Conservation (phyloP, 495 filamentous ascomycete species). For the Schizothecium vesticola region DNA sequence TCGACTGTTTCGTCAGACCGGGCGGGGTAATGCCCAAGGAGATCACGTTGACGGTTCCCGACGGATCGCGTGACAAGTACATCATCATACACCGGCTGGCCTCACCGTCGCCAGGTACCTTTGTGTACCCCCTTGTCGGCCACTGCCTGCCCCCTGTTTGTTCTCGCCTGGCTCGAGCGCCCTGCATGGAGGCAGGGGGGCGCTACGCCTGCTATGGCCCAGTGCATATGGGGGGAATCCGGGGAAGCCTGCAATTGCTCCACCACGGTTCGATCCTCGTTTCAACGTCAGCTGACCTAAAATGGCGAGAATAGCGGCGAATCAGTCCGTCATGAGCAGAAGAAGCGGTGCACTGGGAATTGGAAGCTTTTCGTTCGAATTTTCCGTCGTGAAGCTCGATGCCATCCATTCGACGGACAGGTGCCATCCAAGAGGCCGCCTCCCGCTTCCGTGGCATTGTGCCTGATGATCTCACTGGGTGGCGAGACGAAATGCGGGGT, state of each 20-base stretch:
- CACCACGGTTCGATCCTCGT: neutral
- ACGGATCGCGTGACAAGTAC: slow-evolving; percentile 34
- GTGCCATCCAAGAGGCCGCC: neutral
- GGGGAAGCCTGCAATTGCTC: slow-evolving; percentile 16
- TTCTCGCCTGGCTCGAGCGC: slow-evolving; percentile 25
- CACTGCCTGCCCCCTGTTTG: slow-evolving; percentile 15
- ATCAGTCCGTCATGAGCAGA: neutral
- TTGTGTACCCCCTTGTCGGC: slow-evolving; percentile 16
- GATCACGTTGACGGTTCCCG: slow-evolving; percentile 26
- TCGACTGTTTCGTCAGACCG: slow-evolving; percentile 31
- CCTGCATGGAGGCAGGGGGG: slow-evolving; percentile 18
- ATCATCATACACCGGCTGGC: slow-evolving; percentile 27
- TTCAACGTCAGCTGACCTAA: neutral
- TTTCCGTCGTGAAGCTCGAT: neutral
- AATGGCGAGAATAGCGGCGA: neutral
- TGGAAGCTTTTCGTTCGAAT: neutral
- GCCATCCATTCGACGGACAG: neutral
- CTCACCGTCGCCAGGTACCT: neutral
- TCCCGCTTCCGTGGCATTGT: neutral
- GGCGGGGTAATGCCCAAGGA: slow-evolving; percentile 34
- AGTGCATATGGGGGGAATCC: slow-evolving; percentile 17
- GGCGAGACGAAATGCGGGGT: neutral
- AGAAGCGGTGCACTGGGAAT: neutral
- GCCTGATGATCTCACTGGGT: neutral
- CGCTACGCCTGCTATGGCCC: slow-evolving; percentile 5